Conservation (phyloP, 805 yeast genomes). For the Komagataella pseudopastoris region DNA sequence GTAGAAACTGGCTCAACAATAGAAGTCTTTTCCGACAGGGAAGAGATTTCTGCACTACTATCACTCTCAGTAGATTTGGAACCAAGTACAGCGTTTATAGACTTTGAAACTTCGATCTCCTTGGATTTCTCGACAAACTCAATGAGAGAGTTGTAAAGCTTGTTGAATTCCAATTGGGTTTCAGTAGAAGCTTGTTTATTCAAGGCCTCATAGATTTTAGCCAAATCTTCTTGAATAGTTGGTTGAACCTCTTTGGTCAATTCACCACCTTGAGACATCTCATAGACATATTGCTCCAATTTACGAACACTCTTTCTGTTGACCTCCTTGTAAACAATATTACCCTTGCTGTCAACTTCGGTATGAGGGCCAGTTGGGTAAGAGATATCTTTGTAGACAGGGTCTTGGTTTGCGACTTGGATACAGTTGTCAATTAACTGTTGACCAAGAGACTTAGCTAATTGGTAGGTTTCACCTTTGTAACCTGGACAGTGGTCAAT, state of each 20-base stretch:
- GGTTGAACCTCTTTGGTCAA: constrained; percentile 61
- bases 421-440: constrained; percentile 93
- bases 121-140: constrained; percentile 54
- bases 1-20: constrained; percentile 65
- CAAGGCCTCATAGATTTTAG: constrained; percentile 71
- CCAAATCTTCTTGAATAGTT: constrained; percentile 73
- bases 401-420: constrained; percentile 66
- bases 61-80: constrained; percentile 29
- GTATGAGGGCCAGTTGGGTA: constrained; percentile 95
- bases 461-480: constrained; percentile 85
- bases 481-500: constrained; percentile 73
- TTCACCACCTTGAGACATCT: constrained; percentile 92
- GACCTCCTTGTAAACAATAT: constrained; percentile 69
- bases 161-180: constrained; percentile 59
- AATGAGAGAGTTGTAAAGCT: constrained; percentile 56
- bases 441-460: constrained; percentile 82
- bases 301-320: constrained; percentile 87
- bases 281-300: constrained; percentile 87
- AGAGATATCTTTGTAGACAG: constrained; percentile 91
- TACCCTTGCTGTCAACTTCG: constrained; percentile 77
- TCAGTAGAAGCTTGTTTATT: constrained; percentile 60
- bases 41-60: constrained; percentile 70
- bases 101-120: constrained; percentile 57
- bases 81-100: constrained; percentile 38
- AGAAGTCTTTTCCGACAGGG: constrained; percentile 61